Conservation (phyloP, 306 rosid genomes). For the Rosa chinensis region DNA sequence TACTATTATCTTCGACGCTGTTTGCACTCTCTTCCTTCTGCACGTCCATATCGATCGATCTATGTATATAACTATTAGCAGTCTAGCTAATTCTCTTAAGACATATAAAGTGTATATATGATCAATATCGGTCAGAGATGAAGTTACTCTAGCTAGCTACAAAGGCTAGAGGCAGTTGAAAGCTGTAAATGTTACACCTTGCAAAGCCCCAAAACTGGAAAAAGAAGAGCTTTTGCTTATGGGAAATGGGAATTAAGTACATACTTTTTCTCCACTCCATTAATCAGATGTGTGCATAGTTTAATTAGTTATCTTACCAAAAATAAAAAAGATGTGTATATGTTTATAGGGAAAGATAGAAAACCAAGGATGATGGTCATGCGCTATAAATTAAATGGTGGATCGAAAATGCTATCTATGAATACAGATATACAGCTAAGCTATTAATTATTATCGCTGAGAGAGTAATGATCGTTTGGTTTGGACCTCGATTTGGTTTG, state of each 20-base stretch:
- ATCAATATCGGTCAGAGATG: background rate
- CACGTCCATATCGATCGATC: background rate
- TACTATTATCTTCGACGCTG: background rate
- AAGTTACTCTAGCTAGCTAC: background rate
- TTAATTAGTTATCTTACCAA: background rate
- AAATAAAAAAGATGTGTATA: background rate
- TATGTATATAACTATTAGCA: background rate
- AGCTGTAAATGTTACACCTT: constrained; percentile 3
- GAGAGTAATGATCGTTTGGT: background rate
- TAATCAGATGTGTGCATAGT: background rate
- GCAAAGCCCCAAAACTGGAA: constrained; percentile 8
- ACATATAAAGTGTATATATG: background rate
- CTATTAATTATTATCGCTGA: background rate
- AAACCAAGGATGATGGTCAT: background rate
- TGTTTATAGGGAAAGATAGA: background rate
- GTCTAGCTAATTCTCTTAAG: background rate
- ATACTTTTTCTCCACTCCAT: background rate
- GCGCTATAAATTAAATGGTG: background rate
- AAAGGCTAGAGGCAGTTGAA: background rate
- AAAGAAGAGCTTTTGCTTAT: background rate
- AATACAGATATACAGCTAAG: background rate
- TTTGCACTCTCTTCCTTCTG: constrained; percentile 24
- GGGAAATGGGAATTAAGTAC: too few species aligned
- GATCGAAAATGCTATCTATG: background rate
- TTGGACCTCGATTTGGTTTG: background rate